Base-by-base conservation (phyloP, 2,329 filamentous ascomycete species). In the Aspergillus fijiensis region DNA sequence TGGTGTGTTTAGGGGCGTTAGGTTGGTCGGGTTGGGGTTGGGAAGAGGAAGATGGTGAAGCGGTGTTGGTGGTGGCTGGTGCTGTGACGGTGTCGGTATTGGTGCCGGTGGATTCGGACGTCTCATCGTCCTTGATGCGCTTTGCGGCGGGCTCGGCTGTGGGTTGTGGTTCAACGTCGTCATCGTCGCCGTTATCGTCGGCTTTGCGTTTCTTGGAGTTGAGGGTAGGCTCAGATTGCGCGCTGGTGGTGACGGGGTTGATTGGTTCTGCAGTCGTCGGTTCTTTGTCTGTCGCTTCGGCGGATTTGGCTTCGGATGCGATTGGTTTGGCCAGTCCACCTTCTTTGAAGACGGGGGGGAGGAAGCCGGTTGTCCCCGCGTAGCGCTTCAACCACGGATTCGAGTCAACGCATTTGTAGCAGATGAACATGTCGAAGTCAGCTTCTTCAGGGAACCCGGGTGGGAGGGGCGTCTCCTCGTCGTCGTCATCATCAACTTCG, bases 351-450 rank as follows among this genome's bases (percentile, higher is more conserved):
- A 97, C 84, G 0, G 93, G 84, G 0, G 86, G 81, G 0, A 98
- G 80, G 70, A 99, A 98, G 0, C 93, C 92, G 0, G 85, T 72
- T 0, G 90, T 85, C 2, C 89, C 89, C 5, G 91, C 92, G 72
- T 98, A 98, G 64, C 83, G 82, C 78, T 94, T 96, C 74, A 98
- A 89, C 95, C 95, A 99, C 0, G 92, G 91, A 67, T 92, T 86
- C 1, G 92, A 86, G 47, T 93, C 87, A 14, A 96, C 84, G 68
- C 95, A 99, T 72, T 96, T 96, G 80, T 95, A 96, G 80, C 95
- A 99, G 42, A 99, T 84, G 70, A 98, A 89, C 29, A 89, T 86
- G 56, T 96, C 92, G 65, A 99, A 99, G 31, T 89, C 87, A 29
- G 96, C 92, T 69, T 98, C 94, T 0, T 84, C 82, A 0, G 95